Conservation (phyloP, 75 land plant species). For the Pinus taeda region DNA sequence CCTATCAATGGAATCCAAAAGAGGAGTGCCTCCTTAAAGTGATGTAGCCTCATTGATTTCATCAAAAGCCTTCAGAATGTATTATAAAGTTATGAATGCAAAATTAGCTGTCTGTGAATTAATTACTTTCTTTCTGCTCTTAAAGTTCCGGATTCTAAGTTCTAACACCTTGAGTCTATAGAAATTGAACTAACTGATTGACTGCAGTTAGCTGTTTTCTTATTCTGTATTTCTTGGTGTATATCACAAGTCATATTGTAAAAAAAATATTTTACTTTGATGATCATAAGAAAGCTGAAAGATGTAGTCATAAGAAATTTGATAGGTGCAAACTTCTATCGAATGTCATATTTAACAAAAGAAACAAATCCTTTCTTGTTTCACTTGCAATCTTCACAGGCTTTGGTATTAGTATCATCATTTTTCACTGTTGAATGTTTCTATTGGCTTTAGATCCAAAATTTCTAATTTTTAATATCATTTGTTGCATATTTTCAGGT, state of each 20-base stretch:
- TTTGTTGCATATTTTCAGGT: constrained; percentile 34
- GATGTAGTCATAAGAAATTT: too few relatives aligned
- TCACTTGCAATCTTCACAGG: background rate
- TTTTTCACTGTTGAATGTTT: background rate
- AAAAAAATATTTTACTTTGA: too few relatives aligned
- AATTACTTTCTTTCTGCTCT: too few relatives aligned
- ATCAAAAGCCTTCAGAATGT: too few relatives aligned
- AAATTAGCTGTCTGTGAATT: too few relatives aligned
- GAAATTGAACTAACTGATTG: background rate
- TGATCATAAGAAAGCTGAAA: too few relatives aligned
- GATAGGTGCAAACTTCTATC: background rate
- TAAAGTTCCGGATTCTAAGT: background rate
- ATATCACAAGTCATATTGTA: too few relatives aligned
- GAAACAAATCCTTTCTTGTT: background rate
- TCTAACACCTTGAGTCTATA: background rate
- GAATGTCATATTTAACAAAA: background rate
- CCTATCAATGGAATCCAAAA: too few relatives aligned
- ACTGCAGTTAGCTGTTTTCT: background rate
- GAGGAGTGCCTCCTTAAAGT: too few relatives aligned
- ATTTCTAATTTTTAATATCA: background rate
- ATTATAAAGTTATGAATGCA: too few relatives aligned
- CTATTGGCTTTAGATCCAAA: background rate
- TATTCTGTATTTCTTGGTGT: background rate
- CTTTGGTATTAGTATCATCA: background rate
- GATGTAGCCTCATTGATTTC: too few relatives aligned